phyloP scores from a whole-genome alignment of 129 eudicot genomes.

The Centaurea solstitialis region DNA sequence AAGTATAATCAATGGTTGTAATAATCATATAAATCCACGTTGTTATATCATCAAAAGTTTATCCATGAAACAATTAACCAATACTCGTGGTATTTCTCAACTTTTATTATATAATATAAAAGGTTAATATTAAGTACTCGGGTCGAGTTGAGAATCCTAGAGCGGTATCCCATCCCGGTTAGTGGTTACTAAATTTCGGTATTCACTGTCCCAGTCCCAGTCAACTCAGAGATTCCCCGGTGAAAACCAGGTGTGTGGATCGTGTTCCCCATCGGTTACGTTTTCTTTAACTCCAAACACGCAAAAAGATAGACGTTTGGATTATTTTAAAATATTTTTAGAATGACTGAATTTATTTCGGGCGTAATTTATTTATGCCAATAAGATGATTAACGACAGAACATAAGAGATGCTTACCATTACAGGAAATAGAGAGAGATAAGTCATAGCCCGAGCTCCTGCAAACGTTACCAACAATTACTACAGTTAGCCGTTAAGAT shows the following conservation, averaged over 20 bases:
- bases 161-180: too few relatives aligned
- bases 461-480: not conserved
- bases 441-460: conserved; percentile 43
- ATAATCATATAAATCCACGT: not conserved
- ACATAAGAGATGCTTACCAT: conserved; percentile 18
- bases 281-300: not conserved
- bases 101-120: too few relatives aligned
- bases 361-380: not conserved
- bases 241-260: too few relatives aligned
- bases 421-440: conserved; percentile 37
- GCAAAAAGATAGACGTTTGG: not conserved
- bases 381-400: not conserved
- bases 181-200: too few relatives aligned
- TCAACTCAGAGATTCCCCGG: too few relatives aligned
- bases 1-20: too few relatives aligned
- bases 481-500: not conserved
- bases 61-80: not conserved
- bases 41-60: not conserved
- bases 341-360: not conserved
- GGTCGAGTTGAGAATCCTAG: too few relatives aligned
- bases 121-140: too few relatives aligned
- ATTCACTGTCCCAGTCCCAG: too few relatives aligned
- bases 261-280: not conserved
- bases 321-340: not conserved
- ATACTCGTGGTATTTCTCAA: too few relatives aligned